phyloP scores from a whole-genome alignment of 2,329 filamentous ascomycete genomes.

The Incumbomyces delicatus region DNA sequence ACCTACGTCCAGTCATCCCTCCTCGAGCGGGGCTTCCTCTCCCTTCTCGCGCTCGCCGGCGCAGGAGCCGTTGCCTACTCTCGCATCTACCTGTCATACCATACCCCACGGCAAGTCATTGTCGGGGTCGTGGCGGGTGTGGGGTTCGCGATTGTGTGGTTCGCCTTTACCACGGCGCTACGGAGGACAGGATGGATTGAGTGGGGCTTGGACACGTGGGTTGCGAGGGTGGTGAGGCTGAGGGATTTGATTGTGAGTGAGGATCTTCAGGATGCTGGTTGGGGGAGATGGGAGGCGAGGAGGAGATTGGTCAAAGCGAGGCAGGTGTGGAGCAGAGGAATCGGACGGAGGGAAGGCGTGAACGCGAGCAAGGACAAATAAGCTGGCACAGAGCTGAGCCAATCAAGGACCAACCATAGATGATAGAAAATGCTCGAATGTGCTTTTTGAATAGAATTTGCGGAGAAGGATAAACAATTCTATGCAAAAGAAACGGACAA shows the following conservation, averaged over 20 bases:
- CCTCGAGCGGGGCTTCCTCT: conserved; percentile 50
- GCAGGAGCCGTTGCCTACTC: conserved; percentile 68
- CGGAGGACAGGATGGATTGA: conserved; percentile 60
- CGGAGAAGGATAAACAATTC: too few species aligned
- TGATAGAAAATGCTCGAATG: too few species aligned
- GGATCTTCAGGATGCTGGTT: conserved; percentile 82
- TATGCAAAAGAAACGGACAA: too few species aligned
- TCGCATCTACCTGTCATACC: conserved; percentile 84
- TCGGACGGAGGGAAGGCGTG: not conserved
- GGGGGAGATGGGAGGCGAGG: conserved; percentile 74
- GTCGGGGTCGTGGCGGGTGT: conserved; percentile 65
- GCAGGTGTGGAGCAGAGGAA: not conserved
- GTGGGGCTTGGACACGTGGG: conserved; percentile 58
- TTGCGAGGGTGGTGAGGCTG: conserved; percentile 58
- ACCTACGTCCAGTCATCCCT: conserved; percentile 33
- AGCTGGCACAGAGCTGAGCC: too few species aligned
- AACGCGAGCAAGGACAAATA: not conserved
- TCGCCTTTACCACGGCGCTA: conserved; percentile 56
- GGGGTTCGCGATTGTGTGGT: conserved; percentile 68
- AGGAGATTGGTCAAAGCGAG: conserved; percentile 20
- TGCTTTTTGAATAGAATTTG: too few species aligned
- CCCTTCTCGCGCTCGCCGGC: conserved; percentile 48
- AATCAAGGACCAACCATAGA: too few species aligned
- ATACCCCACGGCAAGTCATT: conserved; percentile 79
- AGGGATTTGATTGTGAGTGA: conserved; percentile 80